Conservation (phyloP, 805 yeast genomes). For the Barnettozyma salicaria region DNA sequence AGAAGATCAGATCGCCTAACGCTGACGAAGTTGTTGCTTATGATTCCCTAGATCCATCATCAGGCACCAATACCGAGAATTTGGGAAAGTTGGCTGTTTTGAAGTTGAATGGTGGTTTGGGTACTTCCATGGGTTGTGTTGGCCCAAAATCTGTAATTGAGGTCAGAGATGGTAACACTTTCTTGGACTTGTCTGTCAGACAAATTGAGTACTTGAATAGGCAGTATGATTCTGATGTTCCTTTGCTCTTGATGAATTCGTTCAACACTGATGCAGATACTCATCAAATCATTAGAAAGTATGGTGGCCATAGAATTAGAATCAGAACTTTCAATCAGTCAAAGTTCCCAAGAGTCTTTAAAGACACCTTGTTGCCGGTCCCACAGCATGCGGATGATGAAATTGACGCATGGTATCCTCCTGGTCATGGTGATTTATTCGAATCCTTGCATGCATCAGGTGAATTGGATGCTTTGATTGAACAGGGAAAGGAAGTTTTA, state of each 20-base stretch:
- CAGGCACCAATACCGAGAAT: constrained; percentile 29
- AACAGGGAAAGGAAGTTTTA: constrained; percentile 89
- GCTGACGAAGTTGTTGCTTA: constrained; percentile 87
- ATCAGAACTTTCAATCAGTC: constrained; percentile 97
- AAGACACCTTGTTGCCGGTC: constrained; percentile 94
- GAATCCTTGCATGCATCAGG: constrained; percentile 88
- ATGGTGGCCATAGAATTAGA: constrained; percentile 92
- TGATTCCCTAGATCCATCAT: constrained; percentile 39
- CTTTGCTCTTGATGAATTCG: constrained; percentile 94
- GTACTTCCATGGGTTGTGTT: constrained; percentile 99
- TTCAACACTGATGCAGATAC: constrained; percentile 97
- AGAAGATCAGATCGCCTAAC: constrained; percentile 85
- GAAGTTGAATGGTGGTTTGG: constrained; percentile 96
- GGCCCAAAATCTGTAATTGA: constrained; percentile 98
- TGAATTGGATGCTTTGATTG: constrained; percentile 80
- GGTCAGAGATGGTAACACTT: constrained; percentile 97
- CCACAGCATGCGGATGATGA: constrained; percentile 70
- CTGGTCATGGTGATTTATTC: constrained; percentile 99
- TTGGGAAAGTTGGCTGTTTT: constrained; percentile 86
- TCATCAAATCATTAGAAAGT: constrained; percentile 89
- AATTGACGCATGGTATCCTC: constrained; percentile 94
- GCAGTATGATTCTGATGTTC: constrained; percentile 86
- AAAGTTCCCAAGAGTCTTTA: constrained; percentile 91
- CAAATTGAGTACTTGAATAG: constrained; percentile 95
- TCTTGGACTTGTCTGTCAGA: constrained; percentile 90